Evolutionary conservation across 176 grass and related monocot species (phyloP), one percentile per base, ranked within the genome.

Genomic region (Tillandsia leiboldiana): DNA sequence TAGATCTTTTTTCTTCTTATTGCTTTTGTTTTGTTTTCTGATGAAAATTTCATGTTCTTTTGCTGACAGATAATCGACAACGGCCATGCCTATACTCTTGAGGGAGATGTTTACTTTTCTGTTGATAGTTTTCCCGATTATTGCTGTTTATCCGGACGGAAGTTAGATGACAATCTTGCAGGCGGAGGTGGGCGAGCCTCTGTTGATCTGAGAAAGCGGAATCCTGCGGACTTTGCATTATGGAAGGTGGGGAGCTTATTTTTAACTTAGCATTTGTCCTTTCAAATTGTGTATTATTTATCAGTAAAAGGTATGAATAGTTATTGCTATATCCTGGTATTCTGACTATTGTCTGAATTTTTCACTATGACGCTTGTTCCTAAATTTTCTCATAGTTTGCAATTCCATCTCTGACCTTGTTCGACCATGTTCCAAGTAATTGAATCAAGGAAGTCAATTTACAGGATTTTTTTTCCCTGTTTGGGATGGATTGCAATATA

Each of bases 51-150:
- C 12, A 58, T 58, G 54, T 58, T n/a, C 54, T 58, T 61, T 23
- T 20, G 8, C 23, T 63, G 49, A 50, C 69, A 86, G 83, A 86
- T 86, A 42, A 73, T 86, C 10, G 73, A 78, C 20, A 81, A 86
- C 56, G 83, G 83, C 0, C 73, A 77, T 68, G 83, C 62, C 13
- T 86, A 86, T 73, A 64, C 78, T 12, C 59, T 86, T 64, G 83
- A 86, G 24, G 83, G 83, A 57, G 83, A 86, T 65, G 83, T 81
- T 49, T 86, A 86, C 66, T 86, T 86, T 54, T 68, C 78, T 18
- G 74, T 86, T 12, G 83, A 86, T 66, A 81, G 69, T 69, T 86
- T 73, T 29, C 83, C 83, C 12, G 69, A 81, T 20, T 86, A 86
- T 67, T 77, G 77, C 49, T 12, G 49, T 14, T 62, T 86, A 42